Evolutionary conservation across 495 filamentous ascomycete species (phyloP).

Genomic region (Penicillium cinerascens): DNA sequence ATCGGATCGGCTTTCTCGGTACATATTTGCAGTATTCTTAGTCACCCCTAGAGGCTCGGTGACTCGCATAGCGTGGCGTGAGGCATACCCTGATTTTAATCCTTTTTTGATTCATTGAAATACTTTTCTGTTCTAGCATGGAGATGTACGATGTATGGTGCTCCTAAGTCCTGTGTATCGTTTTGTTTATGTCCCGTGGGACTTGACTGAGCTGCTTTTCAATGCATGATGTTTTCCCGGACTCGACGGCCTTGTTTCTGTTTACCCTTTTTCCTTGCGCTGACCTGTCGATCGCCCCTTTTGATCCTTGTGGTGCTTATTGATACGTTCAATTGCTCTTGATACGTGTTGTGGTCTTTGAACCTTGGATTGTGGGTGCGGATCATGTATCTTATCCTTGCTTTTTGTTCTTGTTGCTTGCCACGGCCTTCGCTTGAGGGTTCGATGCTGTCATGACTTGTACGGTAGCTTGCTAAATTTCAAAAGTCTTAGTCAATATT

Average conservation of each 20-base stretch:
- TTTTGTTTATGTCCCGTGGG: slow-evolving; percentile 2
- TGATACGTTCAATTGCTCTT: background rate
- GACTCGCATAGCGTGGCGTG: slow-evolving; percentile 52
- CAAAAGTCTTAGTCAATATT: slow-evolving; percentile 8
- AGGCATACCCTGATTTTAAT: slow-evolving; percentile 44
- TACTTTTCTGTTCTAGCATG: slow-evolving; percentile 17
- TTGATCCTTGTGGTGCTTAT: background rate
- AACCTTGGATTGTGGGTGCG: background rate
- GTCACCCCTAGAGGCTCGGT: slow-evolving; percentile 21
- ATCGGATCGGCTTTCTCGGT: slow-evolving; percentile 31
- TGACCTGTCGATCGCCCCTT: background rate
- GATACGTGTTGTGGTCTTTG: background rate
- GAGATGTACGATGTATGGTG: slow-evolving; percentile 35
- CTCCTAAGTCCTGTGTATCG: slow-evolving; percentile 8
- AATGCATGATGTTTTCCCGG: slow-evolving; percentile 13
- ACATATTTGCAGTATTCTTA: slow-evolving; percentile 41
- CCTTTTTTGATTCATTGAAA: background rate
- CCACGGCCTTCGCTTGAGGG: background rate
- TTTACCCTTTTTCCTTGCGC: background rate
- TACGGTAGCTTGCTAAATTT: slow-evolving; percentile 17
- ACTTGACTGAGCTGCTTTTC: slow-evolving; percentile 6
- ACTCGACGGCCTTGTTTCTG: slow-evolving; percentile 10
- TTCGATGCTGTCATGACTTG: slow-evolving; percentile 21
- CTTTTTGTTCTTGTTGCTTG: background rate
- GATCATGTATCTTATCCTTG: background rate